A percentile compares a stretch with the other conserved stretches of the same genome.
phyloP scores from a whole-genome alignment of 192 early-diverging fungal genomes.

The Podila epicladia region DNA sequence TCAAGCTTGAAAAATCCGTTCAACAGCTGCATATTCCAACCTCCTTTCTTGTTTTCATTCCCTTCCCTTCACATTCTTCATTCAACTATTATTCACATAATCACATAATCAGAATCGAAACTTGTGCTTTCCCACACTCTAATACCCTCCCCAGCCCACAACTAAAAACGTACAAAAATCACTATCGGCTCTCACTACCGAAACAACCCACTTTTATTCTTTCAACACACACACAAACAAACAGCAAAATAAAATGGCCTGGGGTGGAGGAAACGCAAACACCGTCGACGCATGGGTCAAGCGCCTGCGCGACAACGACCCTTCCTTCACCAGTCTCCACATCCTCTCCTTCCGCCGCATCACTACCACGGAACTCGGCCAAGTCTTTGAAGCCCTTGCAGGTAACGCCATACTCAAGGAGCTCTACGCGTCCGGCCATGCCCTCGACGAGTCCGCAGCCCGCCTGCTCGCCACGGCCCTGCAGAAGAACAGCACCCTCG shows the following conservation, averaged over 20 bases:
- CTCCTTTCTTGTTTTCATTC: slow-evolving; percentile 1
- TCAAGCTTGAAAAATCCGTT: too few relatives aligned
- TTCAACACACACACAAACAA: not conserved
- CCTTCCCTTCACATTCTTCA: slow-evolving; percentile 2
- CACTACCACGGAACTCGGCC: slow-evolving; percentile 49
- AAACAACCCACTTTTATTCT: not conserved
- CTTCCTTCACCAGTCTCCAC: slow-evolving; percentile 57
- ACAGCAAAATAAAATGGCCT: slow-evolving; percentile 53
- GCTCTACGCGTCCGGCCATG: slow-evolving; percentile 62
- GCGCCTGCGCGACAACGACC: slow-evolving; percentile 57
- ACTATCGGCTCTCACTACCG: not conserved
- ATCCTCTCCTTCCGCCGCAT: slow-evolving; percentile 64
- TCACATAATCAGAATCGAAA: not conserved
- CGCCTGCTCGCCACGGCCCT: slow-evolving; percentile 45
- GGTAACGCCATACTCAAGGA: slow-evolving; percentile 57
- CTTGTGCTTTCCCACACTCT: slow-evolving; percentile 9
- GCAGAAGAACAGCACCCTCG: slow-evolving; percentile 55
- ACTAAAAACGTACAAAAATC: not conserved
- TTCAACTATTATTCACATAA: not conserved
- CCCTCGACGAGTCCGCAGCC: slow-evolving; percentile 45
- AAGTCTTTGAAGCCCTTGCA: slow-evolving; percentile 54
- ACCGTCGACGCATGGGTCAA: slow-evolving; percentile 60
- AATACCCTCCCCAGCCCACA: not conserved
- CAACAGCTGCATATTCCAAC: not conserved
- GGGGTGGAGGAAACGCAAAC: slow-evolving; percentile 59